These are phyloP conservation scores for Corrigiola litoralis DNA, from an alignment of 179 eudicot species.

Conservation along the genomic window DNA sequence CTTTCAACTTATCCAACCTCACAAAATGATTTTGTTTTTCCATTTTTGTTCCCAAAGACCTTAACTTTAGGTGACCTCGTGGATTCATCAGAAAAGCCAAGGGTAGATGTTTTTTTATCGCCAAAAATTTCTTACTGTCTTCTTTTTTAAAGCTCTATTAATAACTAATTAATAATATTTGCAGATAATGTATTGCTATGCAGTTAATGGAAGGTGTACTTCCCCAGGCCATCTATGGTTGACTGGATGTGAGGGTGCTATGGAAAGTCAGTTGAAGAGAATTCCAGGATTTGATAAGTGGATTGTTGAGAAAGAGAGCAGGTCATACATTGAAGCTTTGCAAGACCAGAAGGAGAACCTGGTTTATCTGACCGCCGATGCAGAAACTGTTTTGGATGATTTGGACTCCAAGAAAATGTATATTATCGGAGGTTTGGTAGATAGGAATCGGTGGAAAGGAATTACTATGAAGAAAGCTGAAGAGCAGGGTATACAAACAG, in stretches of 20 bases:
- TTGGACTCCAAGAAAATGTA: conserved; percentile 65
- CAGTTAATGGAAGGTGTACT: conserved; percentile 61
- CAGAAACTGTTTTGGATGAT: conserved; percentile 67
- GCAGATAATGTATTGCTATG: conserved; percentile 95
- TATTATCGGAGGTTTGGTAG: conserved; percentile 92
- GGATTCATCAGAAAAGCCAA: neutral
- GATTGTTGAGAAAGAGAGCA: conserved; percentile 70
- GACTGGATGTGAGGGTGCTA: conserved; percentile 69
- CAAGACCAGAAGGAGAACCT: conserved; percentile 64
- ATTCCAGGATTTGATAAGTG: conserved; percentile 87
- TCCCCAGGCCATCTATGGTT: conserved; percentile 83
- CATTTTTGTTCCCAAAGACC: neutral
- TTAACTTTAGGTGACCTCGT: neutral
- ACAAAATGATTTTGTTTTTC: too few relatives aligned
- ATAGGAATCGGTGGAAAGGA: conserved; percentile 94
- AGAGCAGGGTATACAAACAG: conserved; percentile 86
- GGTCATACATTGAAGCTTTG: conserved; percentile 67
- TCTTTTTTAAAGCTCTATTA: conserved; percentile 1
- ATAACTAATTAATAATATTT: conserved; percentile 17
- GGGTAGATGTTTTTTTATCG: neutral
- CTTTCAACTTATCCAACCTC: too few relatives aligned
- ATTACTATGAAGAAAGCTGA: conserved; percentile 82
- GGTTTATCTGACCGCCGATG: conserved; percentile 84
- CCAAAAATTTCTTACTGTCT: neutral
- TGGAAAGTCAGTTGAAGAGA: conserved; percentile 53